A percentile compares a stretch with the other conserved stretches of the same genome.
Conservation (phyloP, 768 basidiomycete genomes). For the Tricholoma sp. region DNA sequence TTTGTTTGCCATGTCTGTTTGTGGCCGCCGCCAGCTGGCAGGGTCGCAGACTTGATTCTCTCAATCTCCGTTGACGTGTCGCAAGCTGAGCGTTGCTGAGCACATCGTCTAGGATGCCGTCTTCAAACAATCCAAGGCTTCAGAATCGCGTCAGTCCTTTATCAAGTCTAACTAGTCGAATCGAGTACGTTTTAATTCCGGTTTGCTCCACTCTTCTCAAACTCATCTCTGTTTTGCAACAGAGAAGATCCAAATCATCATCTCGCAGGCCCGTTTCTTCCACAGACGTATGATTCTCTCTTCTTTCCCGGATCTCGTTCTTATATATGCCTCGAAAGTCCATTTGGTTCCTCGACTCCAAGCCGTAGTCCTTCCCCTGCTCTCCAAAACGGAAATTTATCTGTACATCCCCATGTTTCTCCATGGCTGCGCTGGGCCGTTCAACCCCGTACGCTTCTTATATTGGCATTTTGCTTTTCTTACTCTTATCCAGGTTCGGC, state of each 20-base stretch:
- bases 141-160: conserved; percentile 3
- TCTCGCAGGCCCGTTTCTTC: conserved; percentile 55
- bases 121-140: not conserved
- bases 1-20: too few species aligned
- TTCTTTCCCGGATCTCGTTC: conserved; percentile 1
- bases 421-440: conserved; percentile 68
- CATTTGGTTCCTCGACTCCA: conserved; percentile 33
- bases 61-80: not conserved
- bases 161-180: conserved; percentile 14
- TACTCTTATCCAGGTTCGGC: conserved; percentile 43
- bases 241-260: conserved; percentile 57
- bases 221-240: conserved; percentile 5
- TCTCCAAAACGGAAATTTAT: conserved; percentile 7
- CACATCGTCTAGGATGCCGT: conserved; percentile 4
- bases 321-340: conserved; percentile 23
- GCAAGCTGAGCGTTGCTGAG: not conserved
- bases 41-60: too few species aligned
- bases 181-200: conserved; percentile 21
- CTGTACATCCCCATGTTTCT: conserved; percentile 17
- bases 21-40: too few species aligned
- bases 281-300: conserved; percentile 48
- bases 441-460: conserved; percentile 52
- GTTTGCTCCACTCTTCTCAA: not conserved
- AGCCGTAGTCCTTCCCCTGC: conserved; percentile 31
- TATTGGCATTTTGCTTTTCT: not conserved